Evolutionary conservation across 345 rosid species (phyloP), one percentile per base, ranked within the genome.

Genomic region (Aquilaria sinensis): DNA sequence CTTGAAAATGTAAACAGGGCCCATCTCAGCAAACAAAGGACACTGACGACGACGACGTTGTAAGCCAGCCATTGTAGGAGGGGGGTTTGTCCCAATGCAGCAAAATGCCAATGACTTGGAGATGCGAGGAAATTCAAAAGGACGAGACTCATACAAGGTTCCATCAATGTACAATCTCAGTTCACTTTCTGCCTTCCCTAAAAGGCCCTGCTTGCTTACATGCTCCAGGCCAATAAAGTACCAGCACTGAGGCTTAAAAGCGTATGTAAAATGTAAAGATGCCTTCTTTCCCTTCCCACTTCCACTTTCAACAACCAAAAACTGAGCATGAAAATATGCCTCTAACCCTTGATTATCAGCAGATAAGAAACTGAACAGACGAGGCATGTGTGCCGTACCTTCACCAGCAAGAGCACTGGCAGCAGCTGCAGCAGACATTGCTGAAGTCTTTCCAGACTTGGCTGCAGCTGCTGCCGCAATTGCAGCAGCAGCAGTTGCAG

Each of bases 331-430:
- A 62, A 94, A 94, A 73, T 91, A 94, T 33, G 99, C 99, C 75
- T 91, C 99, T 64, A 90, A 65, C 41, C 99, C 99, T 73, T 91
- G 99, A 78, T 81, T 91, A 82, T 94, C 99, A 69, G 93, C 91
- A 51, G 99, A 84, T 63, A 94, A 80, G 79, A 94, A 94, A 81
- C 99, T 91, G 74, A 94, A 94, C 68, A 94, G 69, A 63, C 99
- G 87, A 61, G 99, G 99, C 99, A 94, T 94, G 70, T 94, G 97
- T 34, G 90, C 88, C 16, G 96, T 88, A 66, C 99, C 97, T 84
- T 94, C 99, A 54, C 99, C 99, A 70, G 97, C 99, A 53, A 94
- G 95, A 29, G 97, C 96, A 87, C 96, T 90, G 46, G 99, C 99
- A 71, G 99, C 99, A 54, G 97, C 97, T 70, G 99, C 97, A 74